Base-by-base conservation (phyloP, 768 basidiomycete genomes). In the Psilocybe subaeruginosa region DNA sequence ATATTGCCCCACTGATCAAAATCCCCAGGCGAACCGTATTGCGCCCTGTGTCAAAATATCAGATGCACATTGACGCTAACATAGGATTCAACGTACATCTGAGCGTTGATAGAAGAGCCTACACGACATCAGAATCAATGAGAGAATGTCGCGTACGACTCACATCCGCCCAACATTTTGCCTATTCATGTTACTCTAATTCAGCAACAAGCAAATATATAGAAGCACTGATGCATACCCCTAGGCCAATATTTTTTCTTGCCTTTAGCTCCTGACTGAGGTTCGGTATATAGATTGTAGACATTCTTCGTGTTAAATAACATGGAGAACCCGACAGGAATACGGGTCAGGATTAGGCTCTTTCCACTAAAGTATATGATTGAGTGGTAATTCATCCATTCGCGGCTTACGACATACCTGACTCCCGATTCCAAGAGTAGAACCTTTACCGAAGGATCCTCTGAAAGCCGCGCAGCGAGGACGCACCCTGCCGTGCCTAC, bases 101-200 rank as follows among this genome's bases (percentile, higher is more conserved):
- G 73, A 12, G 89, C 89, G 65, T 92, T 91, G 50, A 90, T 82
- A 2, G 86, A 79, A 3, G 87, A 86, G 58, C 85, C 85, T 88
- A 47, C 31, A 58, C 45, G 11, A 23, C 11, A 16, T 14, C 39
- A 56, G 5, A 56, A 19, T 3, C 37, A n/a, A 33, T 11, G 31
- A 17, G 31, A 54, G 11, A 39, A 12, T 41, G 12, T 17, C 7
- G 33, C 27, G 51, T 23, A 54, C 9, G 9, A 77, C 86, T 71
- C 68, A 88, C 90, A 92, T 68, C 90, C 90, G 23, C 90, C 90
- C 5, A 92, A 80, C 69, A 92, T 76, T 67, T 85, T 90, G 1
- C 75, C 89, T 90, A 54, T 12, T 3, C 31, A 16, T 30, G 8
- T 4, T 8, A 47, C 8, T 46, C 46, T 46, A 52, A 48, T 54